Percentiles rank a stretch among this genome's conserved stretches.
These are phyloP conservation scores for Pelargonium australe DNA, from an alignment of 441 rosid species.

Conservation along the genomic window DNA sequence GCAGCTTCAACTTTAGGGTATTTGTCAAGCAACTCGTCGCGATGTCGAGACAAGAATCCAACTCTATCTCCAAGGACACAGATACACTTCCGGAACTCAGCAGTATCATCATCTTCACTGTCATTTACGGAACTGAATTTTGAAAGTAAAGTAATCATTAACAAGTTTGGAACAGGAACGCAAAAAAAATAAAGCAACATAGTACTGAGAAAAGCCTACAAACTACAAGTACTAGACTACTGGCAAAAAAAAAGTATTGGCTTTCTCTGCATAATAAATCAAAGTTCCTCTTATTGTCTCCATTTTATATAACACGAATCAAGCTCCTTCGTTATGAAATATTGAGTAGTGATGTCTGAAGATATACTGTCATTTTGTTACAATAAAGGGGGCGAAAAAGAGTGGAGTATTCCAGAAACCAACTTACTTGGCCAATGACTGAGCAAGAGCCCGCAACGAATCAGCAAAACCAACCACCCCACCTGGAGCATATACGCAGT, in stretches of 20 bases:
- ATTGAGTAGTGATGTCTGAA: not conserved
- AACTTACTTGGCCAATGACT: constrained; percentile 82
- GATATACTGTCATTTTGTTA: not conserved
- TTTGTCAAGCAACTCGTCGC: constrained; percentile 76
- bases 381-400: constrained; percentile 1
- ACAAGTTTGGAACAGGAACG: constrained; percentile 14
- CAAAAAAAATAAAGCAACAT: not conserved
- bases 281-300: not conserved
- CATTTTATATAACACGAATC: too few species aligned
- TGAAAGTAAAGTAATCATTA: constrained; percentile 20
- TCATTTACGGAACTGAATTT: constrained; percentile 57
- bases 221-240: not conserved
- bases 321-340: too few species aligned
- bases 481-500: constrained; percentile 53
- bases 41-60: constrained; percentile 60
- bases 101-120: constrained; percentile 62
- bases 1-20: constrained; percentile 55
- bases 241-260: not conserved
- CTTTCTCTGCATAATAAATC: constrained; percentile 1
- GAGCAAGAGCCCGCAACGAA: constrained; percentile 69
- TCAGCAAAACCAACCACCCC: constrained; percentile 71
- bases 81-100: constrained; percentile 70
- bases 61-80: constrained; percentile 73
- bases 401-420: constrained; percentile 12
- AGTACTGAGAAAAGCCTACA: not conserved